phyloP scores from a whole-genome alignment of 306 rosid genomes.

The Rubus parviflorus region DNA sequence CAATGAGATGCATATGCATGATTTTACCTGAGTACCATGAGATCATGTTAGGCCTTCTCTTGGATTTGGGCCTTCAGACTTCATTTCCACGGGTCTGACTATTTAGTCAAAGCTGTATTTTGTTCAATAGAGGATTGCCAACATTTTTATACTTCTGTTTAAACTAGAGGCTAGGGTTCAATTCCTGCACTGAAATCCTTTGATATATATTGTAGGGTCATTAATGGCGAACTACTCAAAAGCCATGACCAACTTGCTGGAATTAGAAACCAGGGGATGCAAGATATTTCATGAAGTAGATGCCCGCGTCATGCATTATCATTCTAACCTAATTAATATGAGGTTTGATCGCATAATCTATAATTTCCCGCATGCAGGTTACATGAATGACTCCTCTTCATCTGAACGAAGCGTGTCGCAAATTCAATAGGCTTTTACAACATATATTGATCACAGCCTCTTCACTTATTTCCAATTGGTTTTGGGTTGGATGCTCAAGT shows the following conservation, averaged over 20 bases:
- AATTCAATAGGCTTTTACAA: not conserved
- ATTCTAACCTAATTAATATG: not conserved
- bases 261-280: not conserved
- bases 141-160: not conserved
- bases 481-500: not conserved
- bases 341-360: constrained; percentile 14
- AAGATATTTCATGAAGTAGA: not conserved
- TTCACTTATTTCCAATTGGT: not conserved
- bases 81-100: too few species aligned
- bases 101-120: too few species aligned
- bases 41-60: too few species aligned
- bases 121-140: too few species aligned
- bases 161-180: not conserved
- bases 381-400: not conserved
- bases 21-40: too few species aligned
- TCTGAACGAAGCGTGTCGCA: not conserved
- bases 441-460: not conserved
- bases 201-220: not conserved
- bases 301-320: not conserved
- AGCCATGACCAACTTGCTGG: not conserved
- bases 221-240: constrained; percentile 5
- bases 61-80: too few species aligned
- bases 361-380: constrained; percentile 27
- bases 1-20: too few species aligned
- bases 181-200: not conserved